Base-by-base conservation (phyloP, 2,329 filamentous ascomycete species). In the Bipolaris sorokiniana region DNA sequence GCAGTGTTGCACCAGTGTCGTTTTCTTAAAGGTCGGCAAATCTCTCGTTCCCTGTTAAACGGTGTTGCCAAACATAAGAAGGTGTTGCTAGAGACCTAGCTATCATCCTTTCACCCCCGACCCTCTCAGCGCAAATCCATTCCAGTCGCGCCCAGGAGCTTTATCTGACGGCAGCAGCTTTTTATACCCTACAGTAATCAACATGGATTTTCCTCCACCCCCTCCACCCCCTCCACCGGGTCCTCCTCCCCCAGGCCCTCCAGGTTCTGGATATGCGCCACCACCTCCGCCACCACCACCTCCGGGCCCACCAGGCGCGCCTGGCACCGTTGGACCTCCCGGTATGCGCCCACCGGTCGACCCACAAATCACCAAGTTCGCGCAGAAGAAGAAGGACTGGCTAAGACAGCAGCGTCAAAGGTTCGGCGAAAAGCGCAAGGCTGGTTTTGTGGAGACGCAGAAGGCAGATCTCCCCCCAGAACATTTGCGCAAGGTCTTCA, bases 371-470 rank as follows among this genome's bases (percentile, higher is more conserved):
- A 92, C 92, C 50, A 99, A 99, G 81, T 96, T 97, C 73, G 91
- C 93, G 56, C 91, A 97, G 79, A 99, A 98, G 85, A 99, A 98
- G 85, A 96, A 92, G 77, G 93, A 97, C 88, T 99, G 96, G 96
- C 83, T 98, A 70, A 90, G 93, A 61, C 87, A 85, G 65, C 95
- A 96, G 80, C 88, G 92, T 68, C 95, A 92, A 76, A 88, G 95
- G 51, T 99, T 98, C 64, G 92, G 92, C 49, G 96, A 99, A 84
- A 98, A 97, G 85, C 86, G 95, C 59, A 96, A 96, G 79, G 92
- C 90, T 20, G 95, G 96, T 0, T 98, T 97, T 63, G 92, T 99
- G 1, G 94, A 99, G 80, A 97, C 93, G 6, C 94, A 98, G 74
- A 99, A 99, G 83, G 92, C 92, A 9, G 95, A 99, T 72, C 96